Base-by-base conservation (phyloP, 805 yeast genomes). In the Yamadazyma ubonensis region DNA sequence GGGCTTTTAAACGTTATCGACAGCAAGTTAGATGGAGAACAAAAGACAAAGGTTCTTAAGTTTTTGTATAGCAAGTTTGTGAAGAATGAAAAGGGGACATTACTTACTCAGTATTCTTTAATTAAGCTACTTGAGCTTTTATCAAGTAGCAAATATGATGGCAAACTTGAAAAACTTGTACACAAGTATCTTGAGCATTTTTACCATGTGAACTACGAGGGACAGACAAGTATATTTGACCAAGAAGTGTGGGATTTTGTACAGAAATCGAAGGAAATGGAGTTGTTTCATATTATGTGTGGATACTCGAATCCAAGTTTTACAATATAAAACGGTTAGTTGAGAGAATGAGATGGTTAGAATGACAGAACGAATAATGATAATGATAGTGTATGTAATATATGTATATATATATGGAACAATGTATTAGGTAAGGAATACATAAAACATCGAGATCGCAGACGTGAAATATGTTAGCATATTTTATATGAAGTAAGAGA, bases 251-350 rank as follows among this genome's bases (percentile, higher is more conserved):
- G 43, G 43, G 21, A 31, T 11, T 36, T 19, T 15, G 39, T 36
- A 3, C 29, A 36, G 29, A 35, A 36, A 11, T 3, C 10, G 7
- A 26, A 31, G 20, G 33, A 36, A 9, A 11, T 35, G 18, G 43
- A 32, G 28, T 4, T 40, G 25, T 35, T 40, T 21, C 35, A 40
- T 7, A 40, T 40, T 22, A 16, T 40, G 5, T 40, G 43, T 31
- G 39, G 40, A 7, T 40, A 40, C 16, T 29, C 43, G 18, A 40
- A 32, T 25, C 43, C 43, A 28, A 33, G 19, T 17, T 39, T 39
- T 26, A 22, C 34, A 3, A n/a, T 33, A 33, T 39, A 39, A 17
- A 15, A n/a, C n/a, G n/a, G n/a, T n/a, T n/a, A n/a, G n/a, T n/a
- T n/a, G n/a, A n/a, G n/a, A n/a, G n/a, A n/a, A n/a, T n/a, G n/a